Evolutionary conservation across 371 early-diverging fungal genomes (phyloP), one percentile per base, ranked within the genome.

Genomic region (Lichtheimia ramosa): DNA sequence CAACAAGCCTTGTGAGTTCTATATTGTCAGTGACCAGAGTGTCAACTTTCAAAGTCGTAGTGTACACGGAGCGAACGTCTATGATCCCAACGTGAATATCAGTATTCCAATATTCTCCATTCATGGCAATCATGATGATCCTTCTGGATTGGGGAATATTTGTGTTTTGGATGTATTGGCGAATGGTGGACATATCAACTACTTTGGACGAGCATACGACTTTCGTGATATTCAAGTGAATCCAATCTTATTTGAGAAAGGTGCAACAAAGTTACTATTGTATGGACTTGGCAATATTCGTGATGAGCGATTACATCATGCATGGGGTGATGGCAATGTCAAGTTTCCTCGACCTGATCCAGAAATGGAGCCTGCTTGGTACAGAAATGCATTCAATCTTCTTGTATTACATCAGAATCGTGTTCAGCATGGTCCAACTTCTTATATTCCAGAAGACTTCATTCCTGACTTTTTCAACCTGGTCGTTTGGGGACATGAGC

Each of bases 71-170:
- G 92, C 92, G 27, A 99, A 98, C 66, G 94, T 92, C 69, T 77
- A 89, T 60, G 95, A 97, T 69, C 90, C 92, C 13, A 96, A 98
- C 66, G 66, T 91, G 24, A 96, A 96, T 60, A 82, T 99, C 23
- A 68, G 84, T 2, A 80, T 96, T 23, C 99, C 99, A 0, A 85
- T 99, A 0, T 96, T 98, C 68, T 88, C 96, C 0, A 99, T 99
- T 43, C 99, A 99, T 70, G 99, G 99, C 0, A 99, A 99, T 78
- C 99, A 99, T 67, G 99, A 99, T 69, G 99, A 99, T 83, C 99
- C 99, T 5, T 83, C 90, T 13, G 99, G 98, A 5, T 82, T 88
- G 59, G 73, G 91, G 24, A 86, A 85, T 61, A 70, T 96, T 46
- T 91, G 92, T 54, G 92, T 97, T 0, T 73, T 98, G 55, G 95